Evolutionary conservation across 179 eudicot genomes (phyloP).

Genomic region (Sideroxylon spinosum): DNA sequence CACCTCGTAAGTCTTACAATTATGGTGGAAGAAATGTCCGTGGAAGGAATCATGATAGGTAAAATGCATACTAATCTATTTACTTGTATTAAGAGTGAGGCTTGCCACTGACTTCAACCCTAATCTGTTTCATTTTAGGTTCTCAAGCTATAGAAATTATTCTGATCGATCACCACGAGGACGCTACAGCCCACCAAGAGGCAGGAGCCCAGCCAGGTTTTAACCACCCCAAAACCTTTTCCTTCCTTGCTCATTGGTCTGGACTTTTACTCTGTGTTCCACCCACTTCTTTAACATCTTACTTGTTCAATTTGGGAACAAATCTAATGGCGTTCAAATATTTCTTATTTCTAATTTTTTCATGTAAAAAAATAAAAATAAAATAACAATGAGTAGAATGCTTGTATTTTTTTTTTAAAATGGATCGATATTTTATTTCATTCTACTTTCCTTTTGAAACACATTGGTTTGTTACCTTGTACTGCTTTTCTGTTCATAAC

Average conservation of each 20-base stretch:
- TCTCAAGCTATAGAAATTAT: slow-evolving; percentile 55
- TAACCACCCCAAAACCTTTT: background rate
- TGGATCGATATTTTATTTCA: background rate
- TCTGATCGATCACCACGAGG: slow-evolving; percentile 67
- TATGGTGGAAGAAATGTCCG: slow-evolving; percentile 56
- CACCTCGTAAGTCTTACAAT: slow-evolving; percentile 54
- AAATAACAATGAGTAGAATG: no score
- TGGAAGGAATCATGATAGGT: slow-evolving; percentile 74
- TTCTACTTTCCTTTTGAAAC: no score
- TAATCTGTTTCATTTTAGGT: slow-evolving; percentile 35
- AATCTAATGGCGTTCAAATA: no score
- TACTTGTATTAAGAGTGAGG: background rate
- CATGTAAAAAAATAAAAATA: no score
- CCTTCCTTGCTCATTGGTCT: background rate
- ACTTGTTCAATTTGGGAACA: no score
- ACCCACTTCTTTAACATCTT: background rate
- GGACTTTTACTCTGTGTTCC: background rate
- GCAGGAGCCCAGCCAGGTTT: slow-evolving; percentile 75
- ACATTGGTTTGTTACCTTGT: no score
- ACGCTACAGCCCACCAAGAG: slow-evolving; percentile 76
- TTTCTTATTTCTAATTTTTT: no score
- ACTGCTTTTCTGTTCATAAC: no score
- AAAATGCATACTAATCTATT: background rate
- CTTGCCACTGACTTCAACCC: background rate
- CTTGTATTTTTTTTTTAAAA: background rate